Evolutionary conservation across 1,139 yeast species (phyloP).

Genomic region (Blastobotrys ciferrii): DNA sequence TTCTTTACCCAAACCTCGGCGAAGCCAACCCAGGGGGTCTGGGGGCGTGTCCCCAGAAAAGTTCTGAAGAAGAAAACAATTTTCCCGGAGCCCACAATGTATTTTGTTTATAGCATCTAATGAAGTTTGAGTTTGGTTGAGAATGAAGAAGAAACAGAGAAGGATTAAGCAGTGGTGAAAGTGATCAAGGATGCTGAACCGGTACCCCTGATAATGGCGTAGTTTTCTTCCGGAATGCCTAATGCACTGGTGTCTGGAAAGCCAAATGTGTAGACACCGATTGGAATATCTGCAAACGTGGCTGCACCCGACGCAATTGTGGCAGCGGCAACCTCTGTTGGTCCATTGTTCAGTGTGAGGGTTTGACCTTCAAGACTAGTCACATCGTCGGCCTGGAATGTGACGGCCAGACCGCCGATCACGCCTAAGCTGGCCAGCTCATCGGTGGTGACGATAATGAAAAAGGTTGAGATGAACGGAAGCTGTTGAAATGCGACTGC

Average conservation of each 20-base stretch:
- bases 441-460: background rate
- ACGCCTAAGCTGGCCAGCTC: background rate
- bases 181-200: background rate
- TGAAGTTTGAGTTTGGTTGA: no score
- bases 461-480: background rate
- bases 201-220: background rate
- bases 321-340: background rate
- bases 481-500: background rate
- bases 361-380: background rate
- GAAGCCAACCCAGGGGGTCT: no score
- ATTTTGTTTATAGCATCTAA: no score
- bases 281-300: background rate
- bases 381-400: background rate
- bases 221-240: background rate
- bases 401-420: background rate
- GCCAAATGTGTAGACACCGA: background rate
- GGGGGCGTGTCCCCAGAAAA: no score
- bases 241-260: constrained; percentile 1
- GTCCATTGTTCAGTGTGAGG: background rate
- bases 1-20: no score
- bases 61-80: no score
- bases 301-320: background rate
- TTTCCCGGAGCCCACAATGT: no score
- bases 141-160: no score
- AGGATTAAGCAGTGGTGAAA: background rate